Percentiles rank a stretch among this genome's conserved stretches.
Evolutionary conservation across 163 green algal genomes (phyloP).

Genomic region (Scenedesmus sp.): DNA sequence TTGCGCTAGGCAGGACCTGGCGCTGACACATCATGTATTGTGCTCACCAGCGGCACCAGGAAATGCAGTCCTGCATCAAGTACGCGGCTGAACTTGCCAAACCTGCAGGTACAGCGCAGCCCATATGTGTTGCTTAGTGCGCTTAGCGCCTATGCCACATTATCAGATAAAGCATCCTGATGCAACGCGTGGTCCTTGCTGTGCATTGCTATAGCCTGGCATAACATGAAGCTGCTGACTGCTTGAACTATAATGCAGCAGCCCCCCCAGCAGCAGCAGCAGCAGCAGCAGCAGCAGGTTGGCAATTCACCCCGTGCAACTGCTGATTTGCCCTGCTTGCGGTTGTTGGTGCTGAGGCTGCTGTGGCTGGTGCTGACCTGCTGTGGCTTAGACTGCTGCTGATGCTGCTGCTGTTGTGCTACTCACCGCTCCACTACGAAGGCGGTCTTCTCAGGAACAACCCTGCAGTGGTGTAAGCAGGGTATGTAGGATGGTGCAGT

Average conservation of each 20-base stretch:
- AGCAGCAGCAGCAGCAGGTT: neutral
- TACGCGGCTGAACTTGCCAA: constrained; percentile 92
- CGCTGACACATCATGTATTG: neutral
- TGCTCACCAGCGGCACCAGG: constrained; percentile 90
- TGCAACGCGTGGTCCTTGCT: neutral
- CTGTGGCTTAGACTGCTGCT: neutral
- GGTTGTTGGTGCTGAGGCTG: no score
- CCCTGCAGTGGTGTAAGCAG: constrained; percentile 43
- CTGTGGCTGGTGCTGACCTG: no score
- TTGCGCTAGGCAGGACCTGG: neutral
- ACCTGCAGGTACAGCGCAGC: constrained; percentile 53
- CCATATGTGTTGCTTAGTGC: neutral
- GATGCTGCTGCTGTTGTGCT: neutral
- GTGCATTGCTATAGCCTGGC: neutral
- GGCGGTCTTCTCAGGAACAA: constrained; percentile 80
- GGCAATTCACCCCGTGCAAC: no score
- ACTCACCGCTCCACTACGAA: constrained; percentile 73
- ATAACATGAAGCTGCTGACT: neutral
- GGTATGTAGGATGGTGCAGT: neutral
- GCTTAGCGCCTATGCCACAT: neutral
- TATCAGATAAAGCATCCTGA: no score
- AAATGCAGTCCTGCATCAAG: constrained; percentile 94
- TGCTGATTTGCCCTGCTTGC: neutral
- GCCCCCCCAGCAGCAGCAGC: neutral
- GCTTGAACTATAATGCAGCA: no score